phyloP scores from a whole-genome alignment of 495 filamentous ascomycete species.

The Hypoxylon intermedium region DNA sequence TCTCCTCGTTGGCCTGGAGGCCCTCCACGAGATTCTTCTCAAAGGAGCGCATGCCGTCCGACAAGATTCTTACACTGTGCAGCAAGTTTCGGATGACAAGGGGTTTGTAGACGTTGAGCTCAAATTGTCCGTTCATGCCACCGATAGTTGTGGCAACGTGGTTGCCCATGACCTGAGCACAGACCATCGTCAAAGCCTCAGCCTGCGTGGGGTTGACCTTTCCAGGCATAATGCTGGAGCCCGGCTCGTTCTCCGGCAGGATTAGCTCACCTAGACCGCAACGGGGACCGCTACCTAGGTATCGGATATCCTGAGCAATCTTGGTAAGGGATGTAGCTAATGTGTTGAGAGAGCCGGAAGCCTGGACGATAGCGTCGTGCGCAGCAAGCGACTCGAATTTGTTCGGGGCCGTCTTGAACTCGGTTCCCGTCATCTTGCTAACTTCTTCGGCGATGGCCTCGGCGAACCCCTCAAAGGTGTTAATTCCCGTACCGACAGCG shows the following conservation, averaged over 20 bases:
- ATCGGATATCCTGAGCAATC: constrained; percentile 97
- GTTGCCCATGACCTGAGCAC: constrained; percentile 97
- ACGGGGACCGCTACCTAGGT: constrained; percentile 92
- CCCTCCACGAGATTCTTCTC: constrained; percentile 90
- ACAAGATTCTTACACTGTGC: constrained; percentile 84
- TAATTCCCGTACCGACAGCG: constrained; percentile 95
- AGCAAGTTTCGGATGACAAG: constrained; percentile 93
- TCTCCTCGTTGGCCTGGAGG: constrained; percentile 89
- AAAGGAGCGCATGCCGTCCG: constrained; percentile 93
- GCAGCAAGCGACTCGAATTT: constrained; percentile 99
- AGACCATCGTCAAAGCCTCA: constrained; percentile 97
- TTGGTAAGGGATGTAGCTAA: constrained; percentile 93
- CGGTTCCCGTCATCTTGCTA: constrained; percentile 84
- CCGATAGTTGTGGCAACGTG: constrained; percentile 88
- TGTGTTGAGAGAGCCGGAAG: constrained; percentile 90
- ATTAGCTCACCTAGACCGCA: constrained; percentile 93
- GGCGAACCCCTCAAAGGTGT: constrained; percentile 96
- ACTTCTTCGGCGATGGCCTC: constrained; percentile 91
- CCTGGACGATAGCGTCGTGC: constrained; percentile 95
- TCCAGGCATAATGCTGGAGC: constrained; percentile 96
- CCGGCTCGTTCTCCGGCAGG: constrained; percentile 97
- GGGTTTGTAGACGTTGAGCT: constrained; percentile 99
- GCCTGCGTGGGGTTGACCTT: constrained; percentile 99
- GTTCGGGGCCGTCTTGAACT: constrained; percentile 97
- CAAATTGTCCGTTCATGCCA: constrained; percentile 97